These are phyloP conservation scores for Senecio squalidus DNA, from an alignment of 140 eudicot genomes.

Conservation along the genomic window DNA sequence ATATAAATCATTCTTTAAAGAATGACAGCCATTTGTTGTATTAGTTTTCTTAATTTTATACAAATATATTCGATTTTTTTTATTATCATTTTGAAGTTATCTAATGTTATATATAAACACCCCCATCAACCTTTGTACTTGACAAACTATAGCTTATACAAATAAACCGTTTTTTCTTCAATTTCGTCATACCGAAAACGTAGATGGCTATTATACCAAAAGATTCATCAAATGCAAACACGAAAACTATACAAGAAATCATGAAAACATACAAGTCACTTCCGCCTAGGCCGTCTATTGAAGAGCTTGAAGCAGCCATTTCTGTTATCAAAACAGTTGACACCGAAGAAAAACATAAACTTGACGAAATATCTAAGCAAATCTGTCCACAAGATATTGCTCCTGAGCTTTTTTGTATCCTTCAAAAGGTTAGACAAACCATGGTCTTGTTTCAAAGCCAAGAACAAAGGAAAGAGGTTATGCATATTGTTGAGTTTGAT, in stretches of 20 bases:
- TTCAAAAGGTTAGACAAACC: slow-evolving; percentile 43
- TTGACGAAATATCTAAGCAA: slow-evolving; percentile 45
- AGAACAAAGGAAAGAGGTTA: slow-evolving; percentile 70
- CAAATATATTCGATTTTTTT: not conserved
- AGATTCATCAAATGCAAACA: slow-evolving; percentile 33
- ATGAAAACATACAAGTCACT: slow-evolving; percentile 65
- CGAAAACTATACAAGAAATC: slow-evolving; percentile 55
- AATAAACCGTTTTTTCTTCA: slow-evolving; percentile 5
- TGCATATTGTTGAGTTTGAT: slow-evolving; percentile 51
- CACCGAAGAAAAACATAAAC: slow-evolving; percentile 34
- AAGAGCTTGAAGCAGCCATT: slow-evolving; percentile 68
- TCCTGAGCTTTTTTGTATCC: slow-evolving; percentile 47
- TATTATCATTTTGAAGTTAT: not conserved
- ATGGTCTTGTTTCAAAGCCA: slow-evolving; percentile 50
- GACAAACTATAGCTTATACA: slow-evolving; percentile 3
- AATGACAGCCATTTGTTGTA: no score
- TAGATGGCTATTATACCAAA: slow-evolving; percentile 37
- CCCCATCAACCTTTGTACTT: not conserved
- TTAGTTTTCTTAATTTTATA: no score
- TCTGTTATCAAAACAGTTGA: slow-evolving; percentile 49
- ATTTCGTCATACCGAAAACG: slow-evolving; percentile 12
- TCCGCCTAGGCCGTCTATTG: slow-evolving; percentile 75
- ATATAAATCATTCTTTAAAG: no score
- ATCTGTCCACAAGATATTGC: slow-evolving; percentile 40
- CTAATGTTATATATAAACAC: not conserved